Conservation (phyloP, 2,329 filamentous ascomycete genomes). For the Diaporthe ampelina region DNA sequence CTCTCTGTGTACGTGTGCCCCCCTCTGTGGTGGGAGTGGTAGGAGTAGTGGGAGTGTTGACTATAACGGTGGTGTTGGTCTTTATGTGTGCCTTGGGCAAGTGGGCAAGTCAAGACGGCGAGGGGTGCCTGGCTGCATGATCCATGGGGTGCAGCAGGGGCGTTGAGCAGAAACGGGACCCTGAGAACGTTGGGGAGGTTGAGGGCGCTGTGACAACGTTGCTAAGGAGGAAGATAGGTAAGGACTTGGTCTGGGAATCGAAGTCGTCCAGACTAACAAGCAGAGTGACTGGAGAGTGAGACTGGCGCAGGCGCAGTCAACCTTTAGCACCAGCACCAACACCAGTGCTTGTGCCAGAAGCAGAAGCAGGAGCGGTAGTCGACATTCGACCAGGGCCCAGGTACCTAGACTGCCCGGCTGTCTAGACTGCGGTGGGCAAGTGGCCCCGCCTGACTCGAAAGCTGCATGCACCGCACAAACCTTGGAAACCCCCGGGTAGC, state of each 20-base stretch:
- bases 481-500: conserved; percentile 5
- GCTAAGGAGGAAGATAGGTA: conserved; percentile 1
- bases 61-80: neutral
- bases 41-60: neutral
- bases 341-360: conserved; percentile 32
- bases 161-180: conserved; percentile 7
- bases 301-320: conserved; percentile 30
- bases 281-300: neutral
- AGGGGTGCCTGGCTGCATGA: conserved; percentile 24
- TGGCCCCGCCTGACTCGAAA: conserved; percentile 24
- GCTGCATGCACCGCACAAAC: conserved; percentile 27
- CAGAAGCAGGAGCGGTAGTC: conserved; percentile 25
- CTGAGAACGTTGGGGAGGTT: conserved; percentile 30
- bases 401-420: neutral
- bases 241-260: conserved; percentile 21
- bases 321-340: conserved; percentile 23
- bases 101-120: conserved; percentile 29
- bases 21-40: too few relatives aligned
- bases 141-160: neutral
- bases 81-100: neutral
- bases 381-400: conserved; percentile 13
- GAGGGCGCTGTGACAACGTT: conserved; percentile 1
- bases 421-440: conserved; percentile 18
- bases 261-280: conserved; percentile 26
- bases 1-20: too few relatives aligned